phyloP scores from a whole-genome alignment of 2,329 filamentous ascomycete species.

The Nannizziopsis barbatae region DNA sequence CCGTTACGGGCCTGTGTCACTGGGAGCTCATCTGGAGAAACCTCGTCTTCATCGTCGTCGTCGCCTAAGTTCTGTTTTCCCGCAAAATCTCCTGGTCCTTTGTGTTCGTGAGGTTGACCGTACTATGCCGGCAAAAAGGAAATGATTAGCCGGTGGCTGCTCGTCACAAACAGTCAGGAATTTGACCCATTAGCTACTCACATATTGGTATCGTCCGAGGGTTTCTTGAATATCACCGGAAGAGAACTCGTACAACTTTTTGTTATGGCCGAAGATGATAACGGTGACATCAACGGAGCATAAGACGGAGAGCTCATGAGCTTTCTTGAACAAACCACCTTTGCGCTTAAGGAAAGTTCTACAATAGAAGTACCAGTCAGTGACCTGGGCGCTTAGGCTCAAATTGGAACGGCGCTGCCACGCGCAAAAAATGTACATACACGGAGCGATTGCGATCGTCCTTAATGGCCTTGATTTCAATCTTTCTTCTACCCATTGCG shows the following conservation, averaged over 20 bases:
- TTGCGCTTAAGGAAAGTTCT: slow-evolving; percentile 98
- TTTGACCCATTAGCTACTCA: slow-evolving; percentile 40
- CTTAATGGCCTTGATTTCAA: slow-evolving; percentile 99
- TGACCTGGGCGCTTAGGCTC: too few relatives aligned
- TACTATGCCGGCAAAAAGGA: slow-evolving; percentile 47
- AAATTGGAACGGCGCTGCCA: slow-evolving; percentile 1
- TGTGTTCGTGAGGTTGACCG: slow-evolving; percentile 87
- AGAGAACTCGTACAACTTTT: slow-evolving; percentile 97
- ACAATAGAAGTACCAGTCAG: slow-evolving; percentile 7
- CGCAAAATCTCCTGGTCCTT: slow-evolving; percentile 84
- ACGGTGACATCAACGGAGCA: slow-evolving; percentile 98
- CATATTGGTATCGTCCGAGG: slow-evolving; percentile 78
- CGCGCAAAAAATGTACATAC: slow-evolving; percentile 47
- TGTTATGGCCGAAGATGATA: slow-evolving; percentile 97
- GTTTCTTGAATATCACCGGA: slow-evolving; percentile 88
- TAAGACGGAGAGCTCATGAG: slow-evolving; percentile 92
- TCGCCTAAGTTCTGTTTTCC: slow-evolving; percentile 59
- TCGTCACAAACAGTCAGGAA: too few relatives aligned
- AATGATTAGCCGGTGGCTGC: slow-evolving; percentile 10
- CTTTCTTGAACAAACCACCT: slow-evolving; percentile 98
- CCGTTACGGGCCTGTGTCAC: slow-evolving; percentile 36
- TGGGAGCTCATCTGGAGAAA: slow-evolving; percentile 52
- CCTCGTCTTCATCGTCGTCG: slow-evolving; percentile 72
- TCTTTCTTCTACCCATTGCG: slow-evolving; percentile 93
- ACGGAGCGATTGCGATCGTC: slow-evolving; percentile 96